A percentile compares a stretch with the other conserved stretches of the same genome.
Conservation (phyloP, 495 filamentous ascomycete genomes). For the Pseudoneurospora amorphoporcata region DNA sequence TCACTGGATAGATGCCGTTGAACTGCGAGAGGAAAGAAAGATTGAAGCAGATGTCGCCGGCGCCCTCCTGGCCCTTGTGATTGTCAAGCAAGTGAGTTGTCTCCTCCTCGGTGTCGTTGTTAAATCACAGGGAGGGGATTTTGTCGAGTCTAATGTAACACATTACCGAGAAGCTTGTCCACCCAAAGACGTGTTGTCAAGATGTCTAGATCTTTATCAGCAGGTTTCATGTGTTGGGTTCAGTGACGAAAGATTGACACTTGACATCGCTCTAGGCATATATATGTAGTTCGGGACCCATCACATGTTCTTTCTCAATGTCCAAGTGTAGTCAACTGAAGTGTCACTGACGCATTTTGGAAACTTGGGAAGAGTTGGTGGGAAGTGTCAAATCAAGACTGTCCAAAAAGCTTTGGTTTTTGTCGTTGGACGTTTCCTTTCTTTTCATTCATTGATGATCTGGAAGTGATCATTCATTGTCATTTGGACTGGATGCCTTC, state of each 20-base stretch:
- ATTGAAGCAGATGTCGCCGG: constrained; percentile 57
- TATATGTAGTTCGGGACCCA: not conserved
- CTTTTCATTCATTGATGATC: not conserved
- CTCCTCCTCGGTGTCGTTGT: constrained; percentile 30
- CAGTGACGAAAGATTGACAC: not conserved
- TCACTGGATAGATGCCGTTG: constrained; percentile 74
- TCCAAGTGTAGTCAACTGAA: not conserved
- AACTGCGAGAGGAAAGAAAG: constrained; percentile 51
- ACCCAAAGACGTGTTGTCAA: too few relatives aligned
- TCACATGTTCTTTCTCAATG: not conserved
- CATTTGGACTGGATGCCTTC: not conserved
- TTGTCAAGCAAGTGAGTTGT: constrained; percentile 48
- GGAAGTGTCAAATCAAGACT: not conserved
- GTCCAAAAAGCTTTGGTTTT: not conserved
- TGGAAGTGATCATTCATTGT: not conserved
- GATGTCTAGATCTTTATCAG: not conserved
- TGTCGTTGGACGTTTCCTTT: not conserved
- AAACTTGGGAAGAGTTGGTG: not conserved
- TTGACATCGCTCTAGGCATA: not conserved
- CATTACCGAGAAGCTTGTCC: not conserved
- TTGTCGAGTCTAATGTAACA: too few relatives aligned
- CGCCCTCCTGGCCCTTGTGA: constrained; percentile 46
- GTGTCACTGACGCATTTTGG: not conserved
- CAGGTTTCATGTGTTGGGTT: not conserved
- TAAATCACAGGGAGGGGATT: not conserved